These are phyloP conservation scores for Alternaria sp. DNA, from an alignment of 2,329 filamentous ascomycete genomes.

Conservation along the genomic window DNA sequence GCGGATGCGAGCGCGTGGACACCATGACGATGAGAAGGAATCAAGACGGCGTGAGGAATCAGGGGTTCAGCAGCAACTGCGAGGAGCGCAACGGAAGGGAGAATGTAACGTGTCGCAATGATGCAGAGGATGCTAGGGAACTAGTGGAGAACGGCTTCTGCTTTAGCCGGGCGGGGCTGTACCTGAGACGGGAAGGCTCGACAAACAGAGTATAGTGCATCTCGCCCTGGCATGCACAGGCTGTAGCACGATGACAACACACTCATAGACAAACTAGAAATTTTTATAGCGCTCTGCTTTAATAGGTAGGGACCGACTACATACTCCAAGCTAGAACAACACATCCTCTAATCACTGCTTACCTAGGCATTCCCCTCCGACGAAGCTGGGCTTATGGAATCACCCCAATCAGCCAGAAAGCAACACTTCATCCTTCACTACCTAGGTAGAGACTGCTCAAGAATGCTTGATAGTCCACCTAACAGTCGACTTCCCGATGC, in stretches of 20 bases:
- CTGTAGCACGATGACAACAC: not conserved
- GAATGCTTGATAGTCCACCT: too few relatives aligned
- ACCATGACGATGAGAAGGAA: conserved; percentile 38
- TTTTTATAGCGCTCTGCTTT: too few relatives aligned
- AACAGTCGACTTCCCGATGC: too few relatives aligned
- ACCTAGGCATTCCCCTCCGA: too few relatives aligned
- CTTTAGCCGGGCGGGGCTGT: conserved; percentile 7
- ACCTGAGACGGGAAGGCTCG: not conserved
- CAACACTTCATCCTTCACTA: too few relatives aligned
- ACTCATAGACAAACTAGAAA: too few relatives aligned
- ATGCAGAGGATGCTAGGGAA: conserved; percentile 2
- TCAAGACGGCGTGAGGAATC: not conserved
- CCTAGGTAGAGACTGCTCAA: too few relatives aligned
- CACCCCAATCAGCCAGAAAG: too few relatives aligned
- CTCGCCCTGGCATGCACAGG: not conserved
- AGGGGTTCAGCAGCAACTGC: not conserved
- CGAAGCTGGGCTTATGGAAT: too few relatives aligned
- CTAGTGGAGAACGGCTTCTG: conserved; percentile 8
- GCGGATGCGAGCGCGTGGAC: conserved; percentile 48
- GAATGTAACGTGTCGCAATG: conserved; percentile 15
- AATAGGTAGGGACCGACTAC: too few relatives aligned
- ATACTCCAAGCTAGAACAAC: too few relatives aligned
- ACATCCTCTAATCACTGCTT: too few relatives aligned
- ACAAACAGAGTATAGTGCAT: not conserved
- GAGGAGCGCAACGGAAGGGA: not conserved